Base-by-base conservation (phyloP, 331 rosid species). In the Dryas integrifolia region DNA sequence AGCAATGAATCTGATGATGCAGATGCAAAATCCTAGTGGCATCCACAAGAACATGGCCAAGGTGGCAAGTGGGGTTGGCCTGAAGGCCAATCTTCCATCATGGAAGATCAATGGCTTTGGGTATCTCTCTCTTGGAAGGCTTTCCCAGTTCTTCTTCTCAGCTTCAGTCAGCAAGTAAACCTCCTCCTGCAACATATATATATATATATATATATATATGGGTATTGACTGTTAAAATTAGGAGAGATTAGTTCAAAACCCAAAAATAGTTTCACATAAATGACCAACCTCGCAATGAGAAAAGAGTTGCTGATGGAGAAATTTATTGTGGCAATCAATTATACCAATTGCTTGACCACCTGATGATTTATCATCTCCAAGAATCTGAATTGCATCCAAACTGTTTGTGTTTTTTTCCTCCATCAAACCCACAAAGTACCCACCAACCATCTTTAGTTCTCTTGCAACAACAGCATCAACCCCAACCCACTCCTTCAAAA, bases 71-170 rank as follows among this genome's bases (percentile, higher is more conserved):
- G 76, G 85, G 71, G 91, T 85, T 66, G 97, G 97, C 18, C 76
- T 85, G 56, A 94, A 73, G 43, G 96, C 96, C 30, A 94, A 69
- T 75, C 98, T 86, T 74, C 98, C 97, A 74, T 94, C 98, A 68
- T 94, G 98, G 83, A 94, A 91, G 38, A 89, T 82, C 77, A 94
- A 44, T 21, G 89, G 84, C 63, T 89, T 86, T 2, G 86, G 90
- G 74, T 77, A 82, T 24, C 71, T 84, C 44, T 84, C 85, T 73
- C 46, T 89, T 5, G 77, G 69, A 9, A 94, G 84, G 50, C 9
- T 81, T 79, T 80, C 60, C 96, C 97, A 94, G 45, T 80, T 85
- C 51, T 82, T 79, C 82, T 88, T 94, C 47, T 94, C 98, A 16
- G 30, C 87, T 73, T 82, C 79, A 45, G 72, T 74, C 44, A 94